Conservation (phyloP, 2,329 filamentous ascomycete genomes). For the Biscogniauxia marginata region DNA sequence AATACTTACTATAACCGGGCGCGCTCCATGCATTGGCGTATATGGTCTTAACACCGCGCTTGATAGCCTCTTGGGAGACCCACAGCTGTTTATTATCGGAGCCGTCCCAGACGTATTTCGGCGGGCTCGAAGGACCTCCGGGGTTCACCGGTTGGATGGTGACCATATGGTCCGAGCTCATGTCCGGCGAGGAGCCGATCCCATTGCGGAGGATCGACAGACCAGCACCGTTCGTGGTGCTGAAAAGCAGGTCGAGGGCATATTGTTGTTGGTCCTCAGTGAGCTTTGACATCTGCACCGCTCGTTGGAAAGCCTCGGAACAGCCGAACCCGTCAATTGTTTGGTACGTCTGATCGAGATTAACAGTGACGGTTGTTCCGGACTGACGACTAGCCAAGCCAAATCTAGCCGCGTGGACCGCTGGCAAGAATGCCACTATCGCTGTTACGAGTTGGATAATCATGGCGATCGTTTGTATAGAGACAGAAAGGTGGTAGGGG, state of each 20-base stretch:
- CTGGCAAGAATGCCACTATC: background rate
- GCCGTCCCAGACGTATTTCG: constrained; percentile 45
- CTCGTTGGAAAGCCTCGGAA: constrained; percentile 47
- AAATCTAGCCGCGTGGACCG: background rate
- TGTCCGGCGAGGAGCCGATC: constrained; percentile 39
- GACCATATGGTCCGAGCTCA: constrained; percentile 21
- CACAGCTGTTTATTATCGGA: constrained; percentile 51
- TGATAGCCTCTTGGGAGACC: constrained; percentile 47
- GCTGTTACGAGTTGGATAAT: background rate
- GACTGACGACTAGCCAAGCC: constrained; percentile 8
- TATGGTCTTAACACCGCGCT: constrained; percentile 38
- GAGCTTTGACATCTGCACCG: constrained; percentile 39
- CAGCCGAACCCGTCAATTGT: constrained; percentile 49
- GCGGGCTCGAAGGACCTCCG: constrained; percentile 39
- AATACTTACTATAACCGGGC: constrained; percentile 41
- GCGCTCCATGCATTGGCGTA: constrained; percentile 48
- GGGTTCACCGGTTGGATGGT: constrained; percentile 45
- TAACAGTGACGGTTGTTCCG: constrained; percentile 26
- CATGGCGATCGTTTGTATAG: background rate
- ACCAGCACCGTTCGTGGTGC: constrained; percentile 44
- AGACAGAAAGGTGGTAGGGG: background rate
- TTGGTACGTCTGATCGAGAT: constrained; percentile 30
- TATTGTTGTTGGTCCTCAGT: constrained; percentile 30
- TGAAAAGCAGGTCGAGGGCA: constrained; percentile 46
- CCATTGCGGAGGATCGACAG: constrained; percentile 51